Percentiles rank a stretch among this genome's conserved stretches.
These are phyloP conservation scores for Aegilops umbellulata DNA, from an alignment of 176 grass and related monocot species.

Conservation along the genomic window DNA sequence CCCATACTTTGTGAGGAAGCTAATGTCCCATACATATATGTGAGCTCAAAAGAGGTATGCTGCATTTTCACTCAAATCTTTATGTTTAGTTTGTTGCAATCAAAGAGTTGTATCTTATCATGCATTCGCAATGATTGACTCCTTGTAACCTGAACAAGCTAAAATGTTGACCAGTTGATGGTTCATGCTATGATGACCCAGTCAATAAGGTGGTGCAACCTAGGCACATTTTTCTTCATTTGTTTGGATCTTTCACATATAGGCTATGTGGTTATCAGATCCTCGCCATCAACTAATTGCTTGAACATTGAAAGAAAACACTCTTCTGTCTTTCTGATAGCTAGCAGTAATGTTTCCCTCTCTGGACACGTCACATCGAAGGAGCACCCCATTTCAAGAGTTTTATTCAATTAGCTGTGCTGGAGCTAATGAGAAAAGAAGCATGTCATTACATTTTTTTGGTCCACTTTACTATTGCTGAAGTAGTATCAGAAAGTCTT, in stretches of 20 bases:
- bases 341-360: not conserved
- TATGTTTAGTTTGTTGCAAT: not conserved
- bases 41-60: conserved; percentile 62
- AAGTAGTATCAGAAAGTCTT: not conserved
- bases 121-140: not conserved
- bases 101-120: not conserved
- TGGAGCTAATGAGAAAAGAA: not conserved
- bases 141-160: not conserved
- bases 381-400: not conserved
- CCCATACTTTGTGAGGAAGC: conserved; percentile 88
- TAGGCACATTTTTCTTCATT: not conserved
- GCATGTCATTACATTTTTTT: not conserved
- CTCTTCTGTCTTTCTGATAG: not conserved
- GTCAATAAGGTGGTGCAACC: not conserved
- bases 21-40: conserved; percentile 80
- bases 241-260: not conserved
- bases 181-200: not conserved
- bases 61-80: not conserved
- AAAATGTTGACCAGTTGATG: not conserved
- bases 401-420: not conserved
- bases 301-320: not conserved
- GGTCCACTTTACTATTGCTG: not conserved
- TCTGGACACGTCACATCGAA: not conserved
- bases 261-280: conserved; percentile 8
- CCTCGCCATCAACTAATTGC: not conserved